phyloP scores from a whole-genome alignment of 1,139 yeast species.

The Protomyces pachydermus region DNA sequence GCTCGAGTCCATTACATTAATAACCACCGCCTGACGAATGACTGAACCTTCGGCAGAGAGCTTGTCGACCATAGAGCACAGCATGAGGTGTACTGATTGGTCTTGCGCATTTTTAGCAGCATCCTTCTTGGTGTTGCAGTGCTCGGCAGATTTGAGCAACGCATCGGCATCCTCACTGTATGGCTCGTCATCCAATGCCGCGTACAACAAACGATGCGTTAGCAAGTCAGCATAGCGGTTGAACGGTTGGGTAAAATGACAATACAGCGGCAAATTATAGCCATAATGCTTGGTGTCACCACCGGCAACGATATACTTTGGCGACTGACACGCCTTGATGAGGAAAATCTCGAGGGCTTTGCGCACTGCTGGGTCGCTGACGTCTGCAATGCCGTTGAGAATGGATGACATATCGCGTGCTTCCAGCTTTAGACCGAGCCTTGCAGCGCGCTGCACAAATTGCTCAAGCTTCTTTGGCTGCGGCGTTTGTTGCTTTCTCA shows the following conservation, averaged over 20 bases:
- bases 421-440: slow-evolving; percentile 59
- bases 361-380: slow-evolving; percentile 61
- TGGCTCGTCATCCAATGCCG: slow-evolving; percentile 47
- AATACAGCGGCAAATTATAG: slow-evolving; percentile 75
- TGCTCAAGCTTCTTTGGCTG: slow-evolving; percentile 75
- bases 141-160: slow-evolving; percentile 76
- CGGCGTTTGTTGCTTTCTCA: slow-evolving; percentile 86
- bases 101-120: slow-evolving; percentile 92
- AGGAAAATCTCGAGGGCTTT: slow-evolving; percentile 73
- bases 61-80: slow-evolving; percentile 79
- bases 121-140: slow-evolving; percentile 91
- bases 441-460: slow-evolving; percentile 63
- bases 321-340: slow-evolving; percentile 76
- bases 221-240: slow-evolving; percentile 87
- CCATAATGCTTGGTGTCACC: slow-evolving; percentile 66
- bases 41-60: slow-evolving; percentile 65
- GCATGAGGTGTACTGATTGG: slow-evolving; percentile 80
- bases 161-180: slow-evolving; percentile 57
- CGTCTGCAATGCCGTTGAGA: slow-evolving; percentile 62
- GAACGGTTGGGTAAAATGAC: slow-evolving; percentile 91
- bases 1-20: slow-evolving; percentile 92
- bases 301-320: slow-evolving; percentile 84
- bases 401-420: slow-evolving; percentile 69
- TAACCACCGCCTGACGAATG: slow-evolving; percentile 76
- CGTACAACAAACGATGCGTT: slow-evolving; percentile 85